phyloP scores from a whole-genome alignment of 495 filamentous ascomycete species.

The Aspergillus nidulans region DNA sequence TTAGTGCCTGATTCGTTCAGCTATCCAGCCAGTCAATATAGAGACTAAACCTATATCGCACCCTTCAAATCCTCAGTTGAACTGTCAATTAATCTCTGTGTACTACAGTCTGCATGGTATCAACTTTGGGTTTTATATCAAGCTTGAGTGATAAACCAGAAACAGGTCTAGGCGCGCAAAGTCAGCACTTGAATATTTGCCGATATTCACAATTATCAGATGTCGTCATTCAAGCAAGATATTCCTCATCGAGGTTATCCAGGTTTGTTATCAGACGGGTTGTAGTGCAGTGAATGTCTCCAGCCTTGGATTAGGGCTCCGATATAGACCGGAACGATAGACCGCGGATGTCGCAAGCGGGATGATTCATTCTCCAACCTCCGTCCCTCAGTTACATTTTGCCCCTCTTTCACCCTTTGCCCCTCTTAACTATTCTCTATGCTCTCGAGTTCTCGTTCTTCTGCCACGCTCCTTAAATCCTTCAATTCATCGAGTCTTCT shows the following conservation, averaged over 20 bases:
- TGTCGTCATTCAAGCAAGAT: neutral
- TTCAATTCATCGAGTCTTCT: slow-evolving; percentile 5
- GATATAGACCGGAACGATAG: neutral
- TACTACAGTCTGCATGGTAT: neutral
- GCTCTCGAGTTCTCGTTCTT: slow-evolving; percentile 7
- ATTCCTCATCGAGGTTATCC: neutral
- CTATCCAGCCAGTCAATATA: neutral
- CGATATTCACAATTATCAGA: neutral
- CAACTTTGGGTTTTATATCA: too few species aligned
- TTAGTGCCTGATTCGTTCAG: slow-evolving; percentile 6
- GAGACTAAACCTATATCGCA: neutral
- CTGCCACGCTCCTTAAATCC: neutral
- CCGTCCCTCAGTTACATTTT: neutral
- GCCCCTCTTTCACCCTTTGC: neutral
- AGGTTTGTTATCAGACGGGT: neutral
- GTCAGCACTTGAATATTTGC: neutral
- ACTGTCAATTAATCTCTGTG: neutral
- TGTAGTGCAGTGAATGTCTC: neutral
- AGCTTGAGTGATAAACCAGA: neutral
- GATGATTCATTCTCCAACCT: slow-evolving; percentile 4
- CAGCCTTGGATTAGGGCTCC: neutral
- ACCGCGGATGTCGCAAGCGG: neutral
- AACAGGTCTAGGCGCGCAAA: neutral
- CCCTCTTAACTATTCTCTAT: slow-evolving; percentile 8
- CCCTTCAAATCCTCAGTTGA: neutral